These are phyloP conservation scores for Xylariaceae sp. DNA, from an alignment of 2,329 filamentous ascomycete species.

Conservation along the genomic window DNA sequence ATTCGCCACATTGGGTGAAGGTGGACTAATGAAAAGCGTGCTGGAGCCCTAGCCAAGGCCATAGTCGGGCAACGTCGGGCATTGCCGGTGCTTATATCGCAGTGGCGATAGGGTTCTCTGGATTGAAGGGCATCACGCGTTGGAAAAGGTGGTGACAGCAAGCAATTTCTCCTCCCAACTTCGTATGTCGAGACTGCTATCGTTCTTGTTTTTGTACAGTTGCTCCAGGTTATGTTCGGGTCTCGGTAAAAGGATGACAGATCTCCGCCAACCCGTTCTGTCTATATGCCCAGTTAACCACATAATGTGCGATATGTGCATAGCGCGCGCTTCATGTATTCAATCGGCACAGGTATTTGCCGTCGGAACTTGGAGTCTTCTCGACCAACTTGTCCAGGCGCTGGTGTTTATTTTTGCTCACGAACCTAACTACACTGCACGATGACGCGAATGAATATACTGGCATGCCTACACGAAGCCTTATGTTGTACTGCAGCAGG, in stretches of 20 bases:
- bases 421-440: background rate
- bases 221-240: no score
- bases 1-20: background rate
- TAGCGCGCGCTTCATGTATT: background rate
- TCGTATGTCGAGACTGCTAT: no score
- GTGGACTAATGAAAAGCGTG: background rate
- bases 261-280: no score
- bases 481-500: conserved; percentile 2
- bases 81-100: background rate
- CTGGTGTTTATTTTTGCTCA: background rate
- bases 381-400: no score
- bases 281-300: no score
- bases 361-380: no score
- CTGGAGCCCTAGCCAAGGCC: background rate
- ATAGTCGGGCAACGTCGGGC: background rate
- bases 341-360: no score
- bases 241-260: no score
- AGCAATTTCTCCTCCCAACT: background rate
- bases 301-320: background rate
- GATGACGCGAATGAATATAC: background rate
- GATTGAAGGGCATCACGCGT: background rate
- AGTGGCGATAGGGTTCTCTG: background rate
- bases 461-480: background rate
- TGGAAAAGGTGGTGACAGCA: background rate
- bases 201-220: no score